Evolutionary conservation across 2,329 filamentous ascomycete species (phyloP).

Genomic region (Cercospora sp.): DNA sequence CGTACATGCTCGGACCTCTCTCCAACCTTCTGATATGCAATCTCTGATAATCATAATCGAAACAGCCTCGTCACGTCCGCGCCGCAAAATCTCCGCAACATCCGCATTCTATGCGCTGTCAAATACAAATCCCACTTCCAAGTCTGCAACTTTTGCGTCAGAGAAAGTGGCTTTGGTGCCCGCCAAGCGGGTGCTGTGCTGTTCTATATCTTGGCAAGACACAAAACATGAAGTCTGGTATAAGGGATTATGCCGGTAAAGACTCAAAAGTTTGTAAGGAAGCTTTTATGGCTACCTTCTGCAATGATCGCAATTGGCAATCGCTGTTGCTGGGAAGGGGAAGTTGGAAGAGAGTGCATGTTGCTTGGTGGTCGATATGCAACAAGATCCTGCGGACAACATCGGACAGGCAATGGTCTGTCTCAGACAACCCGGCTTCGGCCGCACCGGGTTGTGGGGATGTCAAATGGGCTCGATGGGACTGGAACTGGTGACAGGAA

Average conservation of each 20-base stretch:
- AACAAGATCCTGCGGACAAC: background rate
- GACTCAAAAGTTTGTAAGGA: background rate
- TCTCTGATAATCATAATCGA: background rate
- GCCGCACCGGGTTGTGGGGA: background rate
- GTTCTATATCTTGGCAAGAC: background rate
- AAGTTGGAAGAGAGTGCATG: background rate
- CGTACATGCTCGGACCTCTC: background rate
- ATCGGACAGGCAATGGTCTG: background rate
- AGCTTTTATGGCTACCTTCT: background rate
- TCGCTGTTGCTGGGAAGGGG: background rate
- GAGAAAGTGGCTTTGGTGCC: background rate
- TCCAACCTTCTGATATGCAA: background rate
- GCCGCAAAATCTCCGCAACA: background rate
- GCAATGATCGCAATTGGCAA: background rate
- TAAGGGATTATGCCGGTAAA: background rate
- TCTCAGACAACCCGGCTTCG: background rate
- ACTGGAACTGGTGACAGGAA: background rate
- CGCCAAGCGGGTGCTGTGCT: constrained; percentile 9
- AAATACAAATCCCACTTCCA: background rate
- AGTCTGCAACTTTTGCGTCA: background rate
- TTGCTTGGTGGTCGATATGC: background rate
- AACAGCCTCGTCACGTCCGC: background rate
- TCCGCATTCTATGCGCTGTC: background rate
- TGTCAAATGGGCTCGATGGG: background rate
- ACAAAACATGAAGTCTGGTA: background rate